Evolutionary conservation across 352 stramenopile species (phyloP).

Genomic region (Pythium rishiriense): DNA sequence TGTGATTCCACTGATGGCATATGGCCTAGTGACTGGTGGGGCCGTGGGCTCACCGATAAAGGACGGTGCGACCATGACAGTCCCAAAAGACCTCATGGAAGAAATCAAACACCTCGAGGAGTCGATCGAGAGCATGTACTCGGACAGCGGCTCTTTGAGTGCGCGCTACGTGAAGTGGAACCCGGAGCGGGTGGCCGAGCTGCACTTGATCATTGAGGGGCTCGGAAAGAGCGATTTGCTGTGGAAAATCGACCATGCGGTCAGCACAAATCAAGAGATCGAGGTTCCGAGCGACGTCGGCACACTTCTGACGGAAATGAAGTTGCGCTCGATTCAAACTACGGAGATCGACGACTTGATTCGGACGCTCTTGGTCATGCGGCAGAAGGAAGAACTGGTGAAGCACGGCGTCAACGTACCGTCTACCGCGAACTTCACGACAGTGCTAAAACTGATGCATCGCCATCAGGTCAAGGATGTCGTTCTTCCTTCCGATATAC

Average conservation of each 20-base stretch:
- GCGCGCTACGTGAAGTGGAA: constrained; percentile 43
- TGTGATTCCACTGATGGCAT: constrained; percentile 52
- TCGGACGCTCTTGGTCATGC: constrained; percentile 45
- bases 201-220: constrained; percentile 61
- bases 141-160: constrained; percentile 1
- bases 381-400: constrained; percentile 64
- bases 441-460: constrained; percentile 55
- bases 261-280: constrained; percentile 61
- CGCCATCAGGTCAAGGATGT: constrained; percentile 58
- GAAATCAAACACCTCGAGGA: constrained; percentile 59
- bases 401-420: constrained; percentile 46
- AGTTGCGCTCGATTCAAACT: constrained; percentile 51
- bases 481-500: constrained; percentile 38
- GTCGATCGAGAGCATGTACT: constrained; percentile 43
- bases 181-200: constrained; percentile 64
- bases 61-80: constrained; percentile 9
- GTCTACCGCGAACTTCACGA: constrained; percentile 44
- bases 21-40: background rate
- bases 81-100: constrained; percentile 51
- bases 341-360: constrained; percentile 62
- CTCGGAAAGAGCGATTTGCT: constrained; percentile 71
- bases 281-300: constrained; percentile 46
- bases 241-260: constrained; percentile 71
- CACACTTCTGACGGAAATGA: constrained; percentile 51
- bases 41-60: background rate